Evolutionary conservation across 352 stramenopile genomes (phyloP).

Genomic region (Phytophthora lateralis): DNA sequence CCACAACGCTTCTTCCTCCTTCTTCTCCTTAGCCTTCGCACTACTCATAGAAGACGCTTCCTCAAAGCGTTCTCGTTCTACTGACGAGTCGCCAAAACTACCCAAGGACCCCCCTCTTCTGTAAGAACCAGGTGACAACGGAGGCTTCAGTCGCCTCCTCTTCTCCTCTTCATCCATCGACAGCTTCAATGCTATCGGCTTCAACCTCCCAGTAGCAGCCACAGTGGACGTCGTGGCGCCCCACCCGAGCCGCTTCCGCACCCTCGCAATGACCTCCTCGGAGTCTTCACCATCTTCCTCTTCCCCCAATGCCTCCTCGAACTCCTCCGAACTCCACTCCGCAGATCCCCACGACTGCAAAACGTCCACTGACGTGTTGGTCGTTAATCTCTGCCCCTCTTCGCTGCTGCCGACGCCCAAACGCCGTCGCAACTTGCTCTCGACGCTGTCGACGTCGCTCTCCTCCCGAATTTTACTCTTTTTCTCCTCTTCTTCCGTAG

Average conservation of each 20-base stretch:
- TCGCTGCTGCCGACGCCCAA: conserved; percentile 13
- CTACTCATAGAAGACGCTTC: neutral
- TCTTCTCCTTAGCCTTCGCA: conserved; percentile 2
- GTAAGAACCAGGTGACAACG: conserved; percentile 12
- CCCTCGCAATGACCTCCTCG: conserved; percentile 63
- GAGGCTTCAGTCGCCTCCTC: conserved; percentile 14
- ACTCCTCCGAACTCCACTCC: conserved; percentile 19
- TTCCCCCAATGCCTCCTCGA: conserved; percentile 11
- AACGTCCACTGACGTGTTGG: neutral
- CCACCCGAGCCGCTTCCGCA: conserved; percentile 61
- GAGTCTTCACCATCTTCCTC: conserved; percentile 41
- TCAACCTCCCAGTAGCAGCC: conserved; percentile 1
- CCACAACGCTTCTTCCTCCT: neutral
- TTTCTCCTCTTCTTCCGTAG: neutral
- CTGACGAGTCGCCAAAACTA: neutral
- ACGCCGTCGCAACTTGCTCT: conserved; percentile 31
- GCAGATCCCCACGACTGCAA: conserved; percentile 11
- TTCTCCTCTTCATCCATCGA: conserved; percentile 9
- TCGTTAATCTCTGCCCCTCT: neutral
- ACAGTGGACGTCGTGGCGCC: neutral
- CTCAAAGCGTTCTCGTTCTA: neutral
- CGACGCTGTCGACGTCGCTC: conserved; percentile 26
- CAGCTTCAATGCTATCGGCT: conserved; percentile 12
- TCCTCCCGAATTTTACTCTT: neutral
- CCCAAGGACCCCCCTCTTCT: neutral